These are phyloP conservation scores for Myxozyma sirexii DNA, from an alignment of 805 yeast genomes.

Conservation along the genomic window DNA sequence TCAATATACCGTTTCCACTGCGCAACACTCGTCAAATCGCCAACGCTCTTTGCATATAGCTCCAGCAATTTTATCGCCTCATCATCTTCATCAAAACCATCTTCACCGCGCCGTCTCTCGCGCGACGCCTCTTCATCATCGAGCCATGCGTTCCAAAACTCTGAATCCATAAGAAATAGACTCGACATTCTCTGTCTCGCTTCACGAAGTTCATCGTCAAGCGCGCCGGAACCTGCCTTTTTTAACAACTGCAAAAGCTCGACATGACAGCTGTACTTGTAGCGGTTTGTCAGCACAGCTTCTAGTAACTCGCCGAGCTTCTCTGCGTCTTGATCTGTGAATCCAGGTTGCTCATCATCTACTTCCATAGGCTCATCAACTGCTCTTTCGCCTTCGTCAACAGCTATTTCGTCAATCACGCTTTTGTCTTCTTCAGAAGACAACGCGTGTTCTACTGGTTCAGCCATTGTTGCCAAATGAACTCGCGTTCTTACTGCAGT, in stretches of 20 bases:
- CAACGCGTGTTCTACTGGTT: neutral
- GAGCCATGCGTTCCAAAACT: constrained; percentile 28
- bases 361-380: neutral
- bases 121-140: constrained; percentile 16
- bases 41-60: constrained; percentile 22
- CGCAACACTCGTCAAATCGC: constrained; percentile 20
- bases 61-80: constrained; percentile 13
- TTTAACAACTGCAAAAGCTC: constrained; percentile 19
- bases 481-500: neutral
- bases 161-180: constrained; percentile 16
- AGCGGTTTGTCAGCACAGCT: constrained; percentile 11
- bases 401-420: neutral
- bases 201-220: constrained; percentile 25
- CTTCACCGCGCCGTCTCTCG: neutral
- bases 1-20: constrained; percentile 29
- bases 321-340: constrained; percentile 30
- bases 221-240: constrained; percentile 18
- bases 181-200: constrained; percentile 19
- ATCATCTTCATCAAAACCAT: constrained; percentile 8
- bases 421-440: too few relatives aligned
- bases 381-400: neutral
- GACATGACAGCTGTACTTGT: constrained; percentile 18
- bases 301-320: constrained; percentile 26
- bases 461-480: neutral
- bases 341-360: neutral